Conservation (phyloP, 1,284 basidiomycete species). For the Puccinia polysora region DNA sequence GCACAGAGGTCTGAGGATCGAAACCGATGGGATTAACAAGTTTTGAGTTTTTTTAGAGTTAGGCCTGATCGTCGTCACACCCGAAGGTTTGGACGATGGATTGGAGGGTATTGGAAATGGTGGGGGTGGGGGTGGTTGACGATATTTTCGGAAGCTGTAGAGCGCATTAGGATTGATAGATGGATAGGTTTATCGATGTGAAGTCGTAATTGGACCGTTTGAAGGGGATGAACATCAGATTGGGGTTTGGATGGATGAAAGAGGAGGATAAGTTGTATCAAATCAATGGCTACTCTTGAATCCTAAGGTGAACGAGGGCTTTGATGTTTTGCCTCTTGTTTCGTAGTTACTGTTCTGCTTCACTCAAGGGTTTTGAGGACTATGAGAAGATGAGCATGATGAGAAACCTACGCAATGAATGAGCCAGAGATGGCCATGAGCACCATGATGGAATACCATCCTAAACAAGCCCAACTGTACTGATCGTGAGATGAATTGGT, state of each 20-base stretch:
- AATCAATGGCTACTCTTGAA: no score
- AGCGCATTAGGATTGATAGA: background rate
- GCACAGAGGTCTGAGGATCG: constrained; percentile 82
- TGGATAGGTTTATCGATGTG: background rate
- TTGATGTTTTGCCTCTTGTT: no score
- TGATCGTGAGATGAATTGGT: constrained; percentile 1
- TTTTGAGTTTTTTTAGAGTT: constrained; percentile 14
- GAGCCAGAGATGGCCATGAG: constrained; percentile 33
- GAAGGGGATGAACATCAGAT: no score
- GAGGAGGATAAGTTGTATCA: no score
- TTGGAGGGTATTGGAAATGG: constrained; percentile 17
- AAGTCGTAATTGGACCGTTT: background rate
- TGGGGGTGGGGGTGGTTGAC: constrained; percentile 23
- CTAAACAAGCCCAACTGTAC: constrained; percentile 36
- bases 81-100: background rate
- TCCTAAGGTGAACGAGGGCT: no score
- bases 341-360: no score
- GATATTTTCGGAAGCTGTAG: constrained; percentile 25
- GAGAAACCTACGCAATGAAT: constrained; percentile 23
- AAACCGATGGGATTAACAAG: constrained; percentile 66
- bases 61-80: background rate
- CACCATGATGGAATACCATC: constrained; percentile 38
- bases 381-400: background rate
- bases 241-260: no score
- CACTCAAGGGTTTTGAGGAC: no score